phyloP scores from a whole-genome alignment of 768 basidiomycete species.

The Amanita muscaria region DNA sequence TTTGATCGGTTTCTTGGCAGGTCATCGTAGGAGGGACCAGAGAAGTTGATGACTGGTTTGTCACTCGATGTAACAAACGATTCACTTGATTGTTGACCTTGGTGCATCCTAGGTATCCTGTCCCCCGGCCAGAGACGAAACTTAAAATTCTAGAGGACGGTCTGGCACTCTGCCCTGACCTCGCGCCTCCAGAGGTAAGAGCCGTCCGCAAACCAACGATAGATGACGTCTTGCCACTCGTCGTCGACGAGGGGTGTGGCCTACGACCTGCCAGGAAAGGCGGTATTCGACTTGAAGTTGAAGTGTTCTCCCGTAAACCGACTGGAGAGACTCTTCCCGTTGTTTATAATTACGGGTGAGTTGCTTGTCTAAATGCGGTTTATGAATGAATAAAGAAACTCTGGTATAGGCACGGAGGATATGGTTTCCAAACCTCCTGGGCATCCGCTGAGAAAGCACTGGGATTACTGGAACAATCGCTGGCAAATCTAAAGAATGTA shows the following conservation, averaged over 20 bases:
- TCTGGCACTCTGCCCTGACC: slow-evolving; percentile 45
- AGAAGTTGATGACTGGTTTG: slow-evolving; percentile 47
- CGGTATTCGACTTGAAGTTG: slow-evolving; percentile 49
- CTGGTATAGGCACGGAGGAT: slow-evolving; percentile 38
- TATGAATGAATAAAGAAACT: not conserved
- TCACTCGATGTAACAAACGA: not conserved
- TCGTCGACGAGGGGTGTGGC: slow-evolving; percentile 48
- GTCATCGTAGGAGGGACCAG: slow-evolving; percentile 51
- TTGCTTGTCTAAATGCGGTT: slow-evolving; percentile 2
- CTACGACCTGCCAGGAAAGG: slow-evolving; percentile 59
- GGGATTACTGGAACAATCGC: slow-evolving; percentile 29
- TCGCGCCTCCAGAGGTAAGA: slow-evolving; percentile 47
- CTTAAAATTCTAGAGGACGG: slow-evolving; percentile 45
- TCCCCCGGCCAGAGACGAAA: slow-evolving; percentile 54
- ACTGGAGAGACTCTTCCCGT: slow-evolving; percentile 31
- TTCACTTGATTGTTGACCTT: too few species aligned
- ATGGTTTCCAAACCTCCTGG: slow-evolving; percentile 52
- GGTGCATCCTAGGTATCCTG: slow-evolving; percentile 42
- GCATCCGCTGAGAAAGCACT: slow-evolving; percentile 41
- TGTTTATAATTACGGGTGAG: slow-evolving; percentile 60
- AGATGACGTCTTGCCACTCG: slow-evolving; percentile 39
- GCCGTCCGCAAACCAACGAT: slow-evolving; percentile 35
- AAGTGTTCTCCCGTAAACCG: slow-evolving; percentile 21
- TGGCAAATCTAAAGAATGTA: slow-evolving; percentile 14
- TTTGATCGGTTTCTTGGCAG: slow-evolving; percentile 15